Base-by-base conservation (phyloP, 768 basidiomycete genomes). In the Calocybe indica region DNA sequence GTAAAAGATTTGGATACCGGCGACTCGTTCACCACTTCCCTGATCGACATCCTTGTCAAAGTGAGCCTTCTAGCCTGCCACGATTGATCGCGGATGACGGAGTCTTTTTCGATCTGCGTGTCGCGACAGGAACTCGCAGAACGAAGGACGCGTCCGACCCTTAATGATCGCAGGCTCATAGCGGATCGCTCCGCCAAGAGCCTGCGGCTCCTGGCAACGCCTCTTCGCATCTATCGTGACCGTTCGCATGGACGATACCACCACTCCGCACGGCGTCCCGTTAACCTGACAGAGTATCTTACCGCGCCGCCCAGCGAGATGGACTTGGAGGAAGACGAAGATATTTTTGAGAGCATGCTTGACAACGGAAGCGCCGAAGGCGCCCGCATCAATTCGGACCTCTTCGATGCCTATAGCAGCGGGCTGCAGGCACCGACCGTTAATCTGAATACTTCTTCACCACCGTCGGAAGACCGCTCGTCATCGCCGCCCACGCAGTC, bases 31-130 rank as follows among this genome's bases (percentile, higher is more conserved):
- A 89, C 88, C 0, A 78, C 87, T 5, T 76, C 83, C 0, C 60
- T 91, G 43, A 67, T 89, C 49, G 88, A 90, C 50, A 76, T 86
- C 41, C 72, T 91, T 39, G 88, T 90, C 58, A 86, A 85, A 68
- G 88, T 90, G 57, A 62, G 78, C 59, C 28, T 30, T 22, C 13
- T 22, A 39, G 8, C 33, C 38, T 40, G 41, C 11, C 40, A 37
- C 22, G 7, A 13, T 43, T 5, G 14, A 9, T 14, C 35, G 11
- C 37, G 31, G 28, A 41, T 47, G 39, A 53, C 41, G 41, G 56
- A 45, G 52, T 35, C 14, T 33, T 35, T n/a, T 33, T 9, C 37
- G 15, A 8, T 50, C 39, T 41, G 29, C 4, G 22, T 22, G 22
- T 22, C 22, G 22, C 22, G 13, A 7, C 52, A 91, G 88, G 88